phyloP scores from a whole-genome alignment of 2,329 filamentous ascomycete species.

The Hypoxylon sp. region DNA sequence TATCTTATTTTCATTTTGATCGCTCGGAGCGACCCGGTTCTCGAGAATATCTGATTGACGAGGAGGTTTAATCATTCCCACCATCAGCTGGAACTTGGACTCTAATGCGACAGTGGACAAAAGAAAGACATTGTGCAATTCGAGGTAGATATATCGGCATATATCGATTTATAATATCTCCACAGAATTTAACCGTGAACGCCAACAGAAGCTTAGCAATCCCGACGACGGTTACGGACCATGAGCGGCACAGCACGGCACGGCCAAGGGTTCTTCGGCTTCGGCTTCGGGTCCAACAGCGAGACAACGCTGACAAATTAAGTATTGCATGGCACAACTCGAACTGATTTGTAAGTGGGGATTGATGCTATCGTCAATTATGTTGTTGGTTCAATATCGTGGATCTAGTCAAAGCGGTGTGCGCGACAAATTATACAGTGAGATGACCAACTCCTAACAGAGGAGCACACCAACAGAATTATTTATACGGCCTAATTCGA shows the following conservation, averaged over 20 bases:
- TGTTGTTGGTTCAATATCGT: not conserved
- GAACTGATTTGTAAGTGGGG: not conserved
- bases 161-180: slow-evolving; percentile 17
- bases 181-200: slow-evolving; percentile 15
- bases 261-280: slow-evolving; percentile 17
- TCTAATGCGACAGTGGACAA: not conserved
- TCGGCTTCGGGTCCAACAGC: slow-evolving; percentile 1
- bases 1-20: slow-evolving; percentile 15
- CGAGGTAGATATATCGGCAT: slow-evolving; percentile 9
- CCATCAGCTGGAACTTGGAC: not conserved
- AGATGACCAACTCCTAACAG: not conserved
- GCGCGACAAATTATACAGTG: not conserved
- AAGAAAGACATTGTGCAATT: not conserved
- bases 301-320: not conserved
- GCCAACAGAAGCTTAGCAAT: not conserved
- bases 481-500: not conserved
- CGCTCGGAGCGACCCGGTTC: slow-evolving; percentile 2
- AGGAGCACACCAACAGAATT: not conserved
- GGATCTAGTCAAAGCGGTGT: not conserved
- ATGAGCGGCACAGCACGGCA: not conserved
- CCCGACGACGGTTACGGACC: not conserved
- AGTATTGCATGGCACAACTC: not conserved
- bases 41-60: slow-evolving; percentile 8
- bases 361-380: not conserved
- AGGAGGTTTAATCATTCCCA: slow-evolving; percentile 15